phyloP scores from a whole-genome alignment of 139 green algal genomes.

The Nannochloris sp. region DNA sequence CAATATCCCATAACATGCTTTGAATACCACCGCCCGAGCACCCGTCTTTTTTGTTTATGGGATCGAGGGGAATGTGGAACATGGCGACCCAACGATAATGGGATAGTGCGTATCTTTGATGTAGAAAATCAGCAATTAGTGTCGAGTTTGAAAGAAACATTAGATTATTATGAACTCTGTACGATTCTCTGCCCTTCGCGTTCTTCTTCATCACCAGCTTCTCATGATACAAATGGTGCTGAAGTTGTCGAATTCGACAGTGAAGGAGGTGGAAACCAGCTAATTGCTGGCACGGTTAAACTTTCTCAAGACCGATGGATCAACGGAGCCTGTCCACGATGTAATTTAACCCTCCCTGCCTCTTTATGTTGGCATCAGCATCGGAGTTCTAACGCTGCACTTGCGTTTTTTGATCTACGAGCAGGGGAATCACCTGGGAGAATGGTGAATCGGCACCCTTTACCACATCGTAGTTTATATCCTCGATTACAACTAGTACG shows the following conservation, averaged over 20 bases:
- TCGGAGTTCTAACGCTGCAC: neutral
- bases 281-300: constrained; percentile 7
- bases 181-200: too few species aligned
- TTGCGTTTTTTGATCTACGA: constrained; percentile 12
- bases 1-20: neutral
- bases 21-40: neutral
- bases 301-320: constrained; percentile 15
- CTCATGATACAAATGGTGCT: too few species aligned
- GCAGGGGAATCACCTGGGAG: neutral
- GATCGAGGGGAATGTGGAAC: neutral
- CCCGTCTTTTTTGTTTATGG: neutral
- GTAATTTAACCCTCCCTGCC: neutral
- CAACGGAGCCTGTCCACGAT: constrained; percentile 17
- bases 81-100: neutral
- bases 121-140: neutral
- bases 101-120: neutral
- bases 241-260: too few species aligned
- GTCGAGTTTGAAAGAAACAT: neutral
- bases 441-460: constrained; percentile 28
- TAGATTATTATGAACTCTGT: neutral
- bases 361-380: constrained; percentile 39
- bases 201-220: too few species aligned
- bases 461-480: constrained; percentile 36
- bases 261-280: neutral
- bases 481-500: constrained; percentile 15